Conservation (phyloP, 345 rosid species). For the Lepidium africanum region DNA sequence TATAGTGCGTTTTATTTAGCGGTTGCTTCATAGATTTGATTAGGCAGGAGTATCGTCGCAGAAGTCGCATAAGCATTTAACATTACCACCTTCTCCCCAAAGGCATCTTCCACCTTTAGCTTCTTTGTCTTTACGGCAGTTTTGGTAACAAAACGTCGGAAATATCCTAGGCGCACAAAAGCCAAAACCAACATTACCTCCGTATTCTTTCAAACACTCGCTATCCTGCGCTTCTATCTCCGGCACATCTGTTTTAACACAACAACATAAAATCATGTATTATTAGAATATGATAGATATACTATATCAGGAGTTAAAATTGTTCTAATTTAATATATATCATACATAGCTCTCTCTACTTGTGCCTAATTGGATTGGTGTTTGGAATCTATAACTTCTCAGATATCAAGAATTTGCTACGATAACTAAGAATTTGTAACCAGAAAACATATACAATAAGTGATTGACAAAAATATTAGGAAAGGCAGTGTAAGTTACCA, state of each 20-base stretch:
- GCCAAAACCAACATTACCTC: conserved; percentile 23
- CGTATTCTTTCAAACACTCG: conserved; percentile 22
- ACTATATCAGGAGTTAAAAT: too few relatives aligned
- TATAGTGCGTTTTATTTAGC: neutral
- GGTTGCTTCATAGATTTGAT: neutral
- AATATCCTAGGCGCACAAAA: conserved; percentile 21
- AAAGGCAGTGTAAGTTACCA: conserved; percentile 1
- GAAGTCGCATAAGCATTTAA: conserved; percentile 16
- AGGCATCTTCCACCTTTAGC: conserved; percentile 26
- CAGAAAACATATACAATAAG: neutral
- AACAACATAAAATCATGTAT: neutral
- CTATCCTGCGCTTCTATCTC: conserved; percentile 16
- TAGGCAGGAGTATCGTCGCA: conserved; percentile 11
- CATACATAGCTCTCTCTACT: too few relatives aligned
- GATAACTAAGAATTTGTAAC: neutral
- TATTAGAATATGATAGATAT: too few relatives aligned
- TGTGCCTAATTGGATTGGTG: too few relatives aligned
- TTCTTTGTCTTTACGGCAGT: conserved; percentile 16
- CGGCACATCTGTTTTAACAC: neutral
- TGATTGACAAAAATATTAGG: neutral
- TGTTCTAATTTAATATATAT: too few relatives aligned
- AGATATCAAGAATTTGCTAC: neutral
- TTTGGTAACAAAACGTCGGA: neutral
- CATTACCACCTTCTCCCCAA: neutral
- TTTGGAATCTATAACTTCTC: too few relatives aligned